Conservation (phyloP, 2,329 filamentous ascomycete genomes). For the Chrysoporthe austroafricana region DNA sequence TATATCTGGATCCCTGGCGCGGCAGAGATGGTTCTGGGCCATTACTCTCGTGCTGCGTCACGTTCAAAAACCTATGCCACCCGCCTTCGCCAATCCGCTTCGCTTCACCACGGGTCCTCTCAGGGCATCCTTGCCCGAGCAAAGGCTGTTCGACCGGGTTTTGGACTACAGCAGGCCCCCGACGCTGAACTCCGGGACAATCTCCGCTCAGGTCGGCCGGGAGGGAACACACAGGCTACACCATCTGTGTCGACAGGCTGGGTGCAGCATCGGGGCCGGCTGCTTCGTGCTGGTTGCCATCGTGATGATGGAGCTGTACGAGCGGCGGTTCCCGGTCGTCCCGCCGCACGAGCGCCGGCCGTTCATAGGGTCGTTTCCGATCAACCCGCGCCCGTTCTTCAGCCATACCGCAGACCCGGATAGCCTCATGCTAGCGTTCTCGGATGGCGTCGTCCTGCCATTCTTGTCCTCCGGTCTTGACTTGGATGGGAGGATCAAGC, state of each 20-base stretch:
- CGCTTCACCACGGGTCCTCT: constrained; percentile 25
- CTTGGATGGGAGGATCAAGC: constrained; percentile 24
- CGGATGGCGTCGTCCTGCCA: constrained; percentile 23
- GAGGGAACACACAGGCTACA: constrained; percentile 30
- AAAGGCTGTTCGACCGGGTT: constrained; percentile 26
- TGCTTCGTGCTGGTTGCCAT: constrained; percentile 32
- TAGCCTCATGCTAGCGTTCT: constrained; percentile 26
- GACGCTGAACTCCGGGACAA: constrained; percentile 32
- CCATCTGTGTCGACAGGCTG: constrained; percentile 31
- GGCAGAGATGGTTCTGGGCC: constrained; percentile 34
- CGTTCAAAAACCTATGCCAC: constrained; percentile 31
- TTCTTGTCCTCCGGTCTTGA: constrained; percentile 21
- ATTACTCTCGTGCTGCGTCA: constrained; percentile 34
- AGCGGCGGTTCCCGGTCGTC: constrained; percentile 24
- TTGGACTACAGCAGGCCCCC: constrained; percentile 33
- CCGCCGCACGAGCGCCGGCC: constrained; percentile 8
- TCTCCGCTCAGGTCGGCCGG: constrained; percentile 20
- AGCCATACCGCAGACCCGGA: constrained; percentile 19
- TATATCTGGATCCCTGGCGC: constrained; percentile 30
- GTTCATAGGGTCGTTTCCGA: constrained; percentile 26
- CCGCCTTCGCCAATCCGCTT: constrained; percentile 33
- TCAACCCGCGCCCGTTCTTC: constrained; percentile 26
- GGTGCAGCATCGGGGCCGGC: constrained; percentile 34
- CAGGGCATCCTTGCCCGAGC: constrained; percentile 17
- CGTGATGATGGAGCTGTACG: constrained; percentile 35